Conservation (phyloP, 306 rosid genomes). For the Ormosia semicastrata region DNA sequence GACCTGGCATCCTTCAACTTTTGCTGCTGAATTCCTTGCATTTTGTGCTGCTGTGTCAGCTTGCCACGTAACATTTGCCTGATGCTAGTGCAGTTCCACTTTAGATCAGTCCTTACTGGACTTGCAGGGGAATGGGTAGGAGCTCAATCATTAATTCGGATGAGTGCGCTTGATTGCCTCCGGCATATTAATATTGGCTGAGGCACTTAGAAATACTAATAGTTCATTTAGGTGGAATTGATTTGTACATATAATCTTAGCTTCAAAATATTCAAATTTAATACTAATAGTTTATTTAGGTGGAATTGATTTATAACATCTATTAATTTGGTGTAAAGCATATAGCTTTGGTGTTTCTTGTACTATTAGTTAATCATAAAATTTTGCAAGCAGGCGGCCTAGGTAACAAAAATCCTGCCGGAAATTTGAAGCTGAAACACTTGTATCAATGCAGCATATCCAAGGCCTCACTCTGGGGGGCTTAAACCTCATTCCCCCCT, state of each 20-base stretch:
- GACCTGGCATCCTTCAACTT: too few relatives aligned
- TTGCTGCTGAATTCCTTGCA: too few relatives aligned
- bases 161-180: slow-evolving; percentile 19
- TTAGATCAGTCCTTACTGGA: background rate
- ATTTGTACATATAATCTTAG: slow-evolving; percentile 35
- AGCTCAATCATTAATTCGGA: background rate
- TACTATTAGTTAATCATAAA: slow-evolving; percentile 2
- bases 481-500: too few relatives aligned
- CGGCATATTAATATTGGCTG: slow-evolving; percentile 17
- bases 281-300: slow-evolving; percentile 7
- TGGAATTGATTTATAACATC: slow-evolving; percentile 19
- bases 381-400: background rate
- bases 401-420: background rate
- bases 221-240: background rate
- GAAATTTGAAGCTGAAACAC: background rate
- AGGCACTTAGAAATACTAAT: background rate
- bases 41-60: too few relatives aligned
- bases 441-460: background rate
- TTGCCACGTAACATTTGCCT: background rate
- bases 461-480: background rate
- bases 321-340: slow-evolving; percentile 8
- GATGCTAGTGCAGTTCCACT: slow-evolving; percentile 22
- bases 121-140: background rate
- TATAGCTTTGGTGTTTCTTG: slow-evolving; percentile 8
- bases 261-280: slow-evolving; percentile 11